phyloP scores from a whole-genome alignment of 1,284 basidiomycete genomes.

The Xerocomus minutiporus region DNA sequence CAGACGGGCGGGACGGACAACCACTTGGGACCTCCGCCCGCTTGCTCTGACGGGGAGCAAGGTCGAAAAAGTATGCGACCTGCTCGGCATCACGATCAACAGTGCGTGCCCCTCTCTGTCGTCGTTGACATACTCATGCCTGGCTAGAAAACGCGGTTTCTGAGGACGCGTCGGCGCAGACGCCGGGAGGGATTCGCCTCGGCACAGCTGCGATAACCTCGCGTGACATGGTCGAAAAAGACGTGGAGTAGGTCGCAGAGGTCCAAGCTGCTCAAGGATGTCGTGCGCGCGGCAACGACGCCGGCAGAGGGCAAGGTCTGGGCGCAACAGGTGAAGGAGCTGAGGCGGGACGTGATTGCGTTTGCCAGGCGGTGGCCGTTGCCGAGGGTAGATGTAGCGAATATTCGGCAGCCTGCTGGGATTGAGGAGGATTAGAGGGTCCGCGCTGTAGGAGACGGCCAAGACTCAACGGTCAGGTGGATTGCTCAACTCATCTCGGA shows the following conservation, averaged over 20 bases:
- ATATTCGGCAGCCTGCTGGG: constrained; percentile 61
- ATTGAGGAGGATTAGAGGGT: constrained; percentile 48
- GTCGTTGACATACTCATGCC: not conserved
- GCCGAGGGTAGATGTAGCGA: constrained; percentile 79
- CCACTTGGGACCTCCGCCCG: constrained; percentile 98
- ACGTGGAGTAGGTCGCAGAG: constrained; percentile 87
- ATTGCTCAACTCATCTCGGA: no score
- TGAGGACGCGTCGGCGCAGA: constrained; percentile 92
- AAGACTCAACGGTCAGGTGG: constrained; percentile 36
- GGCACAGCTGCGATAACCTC: constrained; percentile 94
- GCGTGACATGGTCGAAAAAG: constrained; percentile 87
- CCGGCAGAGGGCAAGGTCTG: constrained; percentile 71
- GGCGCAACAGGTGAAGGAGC: constrained; percentile 63
- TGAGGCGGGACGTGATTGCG: constrained; percentile 68
- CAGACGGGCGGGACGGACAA: no score
- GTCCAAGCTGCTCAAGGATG: constrained; percentile 94
- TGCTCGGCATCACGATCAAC: constrained; percentile 94
- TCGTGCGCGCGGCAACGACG: constrained; percentile 77
- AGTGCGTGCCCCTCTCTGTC: constrained; percentile 40
- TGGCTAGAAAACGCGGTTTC: constrained; percentile 88
- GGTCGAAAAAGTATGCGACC: constrained; percentile 97
- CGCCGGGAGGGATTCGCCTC: constrained; percentile 96
- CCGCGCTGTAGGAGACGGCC: no score
- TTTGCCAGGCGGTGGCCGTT: constrained; percentile 91
- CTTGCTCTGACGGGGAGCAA: constrained; percentile 95